These are phyloP conservation scores for Candida arabinofermentans DNA, from an alignment of 805 yeast genomes.

Conservation along the genomic window DNA sequence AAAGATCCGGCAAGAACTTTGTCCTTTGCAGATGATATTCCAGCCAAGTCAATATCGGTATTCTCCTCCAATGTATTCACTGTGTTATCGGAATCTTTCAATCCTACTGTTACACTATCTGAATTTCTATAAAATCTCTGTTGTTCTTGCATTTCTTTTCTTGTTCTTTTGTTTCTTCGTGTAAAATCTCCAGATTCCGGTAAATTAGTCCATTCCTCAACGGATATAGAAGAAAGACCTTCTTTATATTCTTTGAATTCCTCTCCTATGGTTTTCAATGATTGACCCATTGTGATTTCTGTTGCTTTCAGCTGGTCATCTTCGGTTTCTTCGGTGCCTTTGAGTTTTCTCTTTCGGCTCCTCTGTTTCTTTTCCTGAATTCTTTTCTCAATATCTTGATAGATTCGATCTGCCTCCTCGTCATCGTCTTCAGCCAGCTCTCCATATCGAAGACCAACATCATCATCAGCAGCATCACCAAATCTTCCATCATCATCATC, in stretches of 20 bases:
- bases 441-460: slow-evolving; percentile 1
- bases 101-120: slow-evolving; percentile 50
- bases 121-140: slow-evolving; percentile 81
- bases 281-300: slow-evolving; percentile 20
- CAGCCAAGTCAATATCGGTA: slow-evolving; percentile 40
- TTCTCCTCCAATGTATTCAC: slow-evolving; percentile 26
- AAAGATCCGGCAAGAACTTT: slow-evolving; percentile 52
- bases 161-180: slow-evolving; percentile 64
- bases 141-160: slow-evolving; percentile 57
- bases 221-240: slow-evolving; percentile 52
- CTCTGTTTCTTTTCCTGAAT: slow-evolving; percentile 29
- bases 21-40: slow-evolving; percentile 62
- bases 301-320: slow-evolving; percentile 10
- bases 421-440: slow-evolving; percentile 51
- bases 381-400: slow-evolving; percentile 61
- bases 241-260: slow-evolving; percentile 70
- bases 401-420: slow-evolving; percentile 73
- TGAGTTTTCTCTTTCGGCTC: slow-evolving; percentile 20
- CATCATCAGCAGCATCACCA: slow-evolving; percentile 26
- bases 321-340: slow-evolving; percentile 7
- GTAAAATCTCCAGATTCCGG: slow-evolving; percentile 93
- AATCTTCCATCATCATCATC: slow-evolving; percentile 25
- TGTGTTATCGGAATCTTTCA: slow-evolving; percentile 31
- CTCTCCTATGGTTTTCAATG: slow-evolving; percentile 35
- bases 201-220: slow-evolving; percentile 71